Evolutionary conservation across 1,284 basidiomycete species (phyloP), one percentile per base, ranked within the genome.

Genomic region (Malassezia obtusa): DNA sequence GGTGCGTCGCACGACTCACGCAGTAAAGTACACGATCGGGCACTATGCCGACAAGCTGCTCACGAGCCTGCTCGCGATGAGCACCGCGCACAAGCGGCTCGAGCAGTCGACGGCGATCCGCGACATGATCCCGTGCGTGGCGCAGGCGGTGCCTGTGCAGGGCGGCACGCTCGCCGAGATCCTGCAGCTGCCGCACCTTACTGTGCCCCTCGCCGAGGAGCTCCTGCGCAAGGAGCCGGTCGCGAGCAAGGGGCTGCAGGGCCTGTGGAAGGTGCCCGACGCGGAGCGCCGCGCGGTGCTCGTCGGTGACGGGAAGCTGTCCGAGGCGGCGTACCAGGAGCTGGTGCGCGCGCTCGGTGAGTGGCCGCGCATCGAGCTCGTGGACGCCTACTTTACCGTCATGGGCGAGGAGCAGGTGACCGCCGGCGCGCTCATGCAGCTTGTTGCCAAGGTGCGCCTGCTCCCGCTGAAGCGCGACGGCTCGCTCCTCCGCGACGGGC

Each of bases 41-140:
- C 48, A 57, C 21, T 65, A 63, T 39, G 61, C 66, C 2, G 66
- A 67, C 4, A 57, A 51, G n/a, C 77, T 94, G 4, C 80, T 95
- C 30, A 85, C 82, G 50, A 87, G 88, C 0, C 78, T 96, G 43
- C 79, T 90, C 55, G 86, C 84, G 63, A 88, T 96, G 65, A 79
- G 85, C 0, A 80, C 87, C 21, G 81, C 90, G 0, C 87, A 90
- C 67, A 90, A 84, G 73, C 98, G 91, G 90, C 82, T 96, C n/a
- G 73, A 81, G 11, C 84, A 89, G 1, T 84, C 88, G 0, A 77
- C 89, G 28, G 78, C 81, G 26, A 79, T 85, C 59, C 86, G 92
- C 81, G 83, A 84, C 44, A 78, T 98, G 17, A 85, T 91, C 58
- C 83, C 87, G 14, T 83, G 84, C 73, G 78, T 98, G 40, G 80